Evolutionary conservation across 2,329 filamentous ascomycete species (phyloP).

Genomic region (Echinosphaeria canescens): DNA sequence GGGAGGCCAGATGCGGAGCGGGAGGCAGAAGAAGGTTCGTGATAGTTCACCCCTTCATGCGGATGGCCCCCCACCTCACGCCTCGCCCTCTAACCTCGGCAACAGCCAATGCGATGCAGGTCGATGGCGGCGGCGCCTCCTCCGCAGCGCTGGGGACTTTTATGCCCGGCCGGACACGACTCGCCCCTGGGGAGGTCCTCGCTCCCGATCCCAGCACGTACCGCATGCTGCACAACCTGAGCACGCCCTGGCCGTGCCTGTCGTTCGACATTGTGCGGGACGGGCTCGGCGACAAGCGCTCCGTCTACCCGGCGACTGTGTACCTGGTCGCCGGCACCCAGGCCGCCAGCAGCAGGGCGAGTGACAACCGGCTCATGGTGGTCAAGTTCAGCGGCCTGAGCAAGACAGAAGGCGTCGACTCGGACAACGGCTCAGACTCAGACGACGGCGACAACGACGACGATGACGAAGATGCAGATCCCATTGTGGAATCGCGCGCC

Average conservation of each 20-base stretch:
- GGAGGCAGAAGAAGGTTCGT: slow-evolving; percentile 73
- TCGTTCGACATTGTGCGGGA: slow-evolving; percentile 89
- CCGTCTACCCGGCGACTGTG: slow-evolving; percentile 78
- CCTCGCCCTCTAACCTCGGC: slow-evolving; percentile 7
- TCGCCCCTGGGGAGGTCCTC: slow-evolving; percentile 77
- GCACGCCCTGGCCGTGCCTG: slow-evolving; percentile 89
- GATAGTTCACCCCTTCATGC: slow-evolving; percentile 9
- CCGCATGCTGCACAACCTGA: slow-evolving; percentile 90
- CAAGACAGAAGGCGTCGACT: slow-evolving; percentile 55
- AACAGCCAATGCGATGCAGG: slow-evolving; percentile 56
- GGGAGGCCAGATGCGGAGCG: slow-evolving; percentile 80
- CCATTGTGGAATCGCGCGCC: slow-evolving; percentile 79
- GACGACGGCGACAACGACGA: slow-evolving; percentile 38
- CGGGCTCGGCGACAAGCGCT: slow-evolving; percentile 52
- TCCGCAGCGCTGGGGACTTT: slow-evolving; percentile 70
- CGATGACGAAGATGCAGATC: slow-evolving; percentile 57
- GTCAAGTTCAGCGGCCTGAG: slow-evolving; percentile 90
- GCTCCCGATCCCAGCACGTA: slow-evolving; percentile 88
- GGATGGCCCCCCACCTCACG: not conserved
- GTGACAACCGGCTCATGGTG: slow-evolving; percentile 86
- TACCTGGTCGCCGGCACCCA: slow-evolving; percentile 93
- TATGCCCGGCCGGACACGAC: slow-evolving; percentile 82
- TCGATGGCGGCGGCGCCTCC: slow-evolving; percentile 29
- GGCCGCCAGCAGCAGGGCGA: slow-evolving; percentile 50
- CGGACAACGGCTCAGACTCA: slow-evolving; percentile 28